A percentile compares a stretch with the other conserved stretches of the same genome.
phyloP scores from a whole-genome alignment of 2,329 filamentous ascomycete genomes.

The Aspergillaceae sp. region DNA sequence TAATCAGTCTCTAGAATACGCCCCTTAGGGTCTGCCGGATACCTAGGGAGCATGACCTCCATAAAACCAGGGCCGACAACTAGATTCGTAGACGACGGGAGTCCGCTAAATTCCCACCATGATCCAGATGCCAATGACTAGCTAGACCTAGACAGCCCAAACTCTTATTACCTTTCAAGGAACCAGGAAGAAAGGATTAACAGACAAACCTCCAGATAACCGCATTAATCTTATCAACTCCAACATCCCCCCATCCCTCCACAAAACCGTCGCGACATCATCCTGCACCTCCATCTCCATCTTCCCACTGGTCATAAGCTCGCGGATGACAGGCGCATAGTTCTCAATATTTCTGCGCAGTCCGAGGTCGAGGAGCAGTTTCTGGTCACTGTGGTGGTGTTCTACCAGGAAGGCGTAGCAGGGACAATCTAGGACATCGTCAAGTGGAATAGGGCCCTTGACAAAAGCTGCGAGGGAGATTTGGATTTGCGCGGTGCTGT shows the following conservation, averaged over 20 bases:
- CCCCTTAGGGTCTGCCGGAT: constrained; percentile 32
- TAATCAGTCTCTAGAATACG: constrained; percentile 27
- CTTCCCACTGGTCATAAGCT: background rate
- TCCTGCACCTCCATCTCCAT: constrained; percentile 8
- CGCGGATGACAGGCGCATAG: constrained; percentile 19
- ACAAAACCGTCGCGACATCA: constrained; percentile 14
- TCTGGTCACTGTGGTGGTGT: constrained; percentile 24
- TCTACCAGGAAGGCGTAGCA: constrained; percentile 14
- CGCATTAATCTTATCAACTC: background rate
- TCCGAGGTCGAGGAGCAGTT: constrained; percentile 41
- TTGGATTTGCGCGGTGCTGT: constrained; percentile 5
- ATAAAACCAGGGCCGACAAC: constrained; percentile 48
- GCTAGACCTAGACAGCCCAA: too few relatives aligned
- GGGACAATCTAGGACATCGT: background rate
- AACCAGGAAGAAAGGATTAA: too few relatives aligned
- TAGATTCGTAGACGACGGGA: constrained; percentile 40
- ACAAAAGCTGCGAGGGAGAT: constrained; percentile 3
- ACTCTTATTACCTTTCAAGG: too few relatives aligned
- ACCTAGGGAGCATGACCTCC: constrained; percentile 35
- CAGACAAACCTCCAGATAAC: constrained; percentile 4
- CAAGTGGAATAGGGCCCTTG: constrained; percentile 3
- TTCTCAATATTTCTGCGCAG: constrained; percentile 40
- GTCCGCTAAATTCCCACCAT: constrained; percentile 42
- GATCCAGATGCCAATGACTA: constrained; percentile 38
- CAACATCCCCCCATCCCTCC: constrained; percentile 5